These are phyloP conservation scores for Colletotrichum spaethianum DNA, from an alignment of 2,329 filamentous ascomycete species.

Conservation along the genomic window DNA sequence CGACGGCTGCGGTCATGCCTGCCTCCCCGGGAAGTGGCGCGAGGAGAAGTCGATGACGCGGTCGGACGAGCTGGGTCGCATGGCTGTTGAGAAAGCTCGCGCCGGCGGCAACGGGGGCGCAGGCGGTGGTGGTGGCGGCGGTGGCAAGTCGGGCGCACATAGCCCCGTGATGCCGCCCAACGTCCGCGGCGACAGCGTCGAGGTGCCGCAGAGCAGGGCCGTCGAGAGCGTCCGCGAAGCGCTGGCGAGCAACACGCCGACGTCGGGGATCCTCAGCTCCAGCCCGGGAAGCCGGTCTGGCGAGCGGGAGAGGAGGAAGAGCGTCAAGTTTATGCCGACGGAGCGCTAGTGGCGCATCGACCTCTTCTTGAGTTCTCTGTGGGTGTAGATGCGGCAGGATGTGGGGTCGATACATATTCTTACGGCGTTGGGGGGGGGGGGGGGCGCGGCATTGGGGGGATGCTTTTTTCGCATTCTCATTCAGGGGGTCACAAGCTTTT, in stretches of 20 bases:
- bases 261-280: constrained; percentile 60
- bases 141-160: constrained; percentile 45
- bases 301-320: constrained; percentile 72
- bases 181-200: constrained; percentile 65
- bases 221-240: constrained; percentile 72
- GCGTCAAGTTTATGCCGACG: constrained; percentile 72
- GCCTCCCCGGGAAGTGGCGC: constrained; percentile 70
- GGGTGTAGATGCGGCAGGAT: not conserved
- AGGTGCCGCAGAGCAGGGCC: constrained; percentile 71
- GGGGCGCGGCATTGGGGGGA: not conserved
- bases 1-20: constrained; percentile 76
- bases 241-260: constrained; percentile 51
- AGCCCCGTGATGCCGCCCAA: constrained; percentile 34
- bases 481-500: not conserved
- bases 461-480: not conserved
- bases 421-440: not conserved
- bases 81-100: constrained; percentile 59
- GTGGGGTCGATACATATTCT: not conserved
- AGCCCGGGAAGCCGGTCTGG: constrained; percentile 60
- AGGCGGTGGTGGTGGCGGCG: constrained; percentile 40
- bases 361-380: constrained; percentile 9
- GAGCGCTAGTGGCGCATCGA: constrained; percentile 45
- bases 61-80: constrained; percentile 67
- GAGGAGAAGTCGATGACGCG: constrained; percentile 61
- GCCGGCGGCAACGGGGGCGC: constrained; percentile 42